Evolutionary conservation across 108 stramenopile genomes (phyloP).

Genomic region (Cyclotella distinguenda): DNA sequence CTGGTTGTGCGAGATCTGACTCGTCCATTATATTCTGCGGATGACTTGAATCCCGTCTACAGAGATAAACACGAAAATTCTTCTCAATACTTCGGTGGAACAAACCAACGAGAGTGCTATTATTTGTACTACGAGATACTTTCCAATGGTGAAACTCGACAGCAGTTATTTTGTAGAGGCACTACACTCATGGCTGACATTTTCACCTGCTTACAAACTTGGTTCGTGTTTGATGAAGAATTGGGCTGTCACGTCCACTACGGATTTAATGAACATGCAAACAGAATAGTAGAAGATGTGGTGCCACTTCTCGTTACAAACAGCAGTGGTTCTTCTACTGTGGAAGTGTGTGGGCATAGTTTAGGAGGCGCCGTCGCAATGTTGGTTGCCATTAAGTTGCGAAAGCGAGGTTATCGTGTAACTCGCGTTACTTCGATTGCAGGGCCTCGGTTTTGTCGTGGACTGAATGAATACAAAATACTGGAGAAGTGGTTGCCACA

Average conservation of each 20-base stretch:
- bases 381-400: conserved; percentile 57
- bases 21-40: conserved; percentile 46
- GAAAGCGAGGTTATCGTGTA: conserved; percentile 57
- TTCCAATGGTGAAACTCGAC: conserved; percentile 46
- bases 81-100: not conserved
- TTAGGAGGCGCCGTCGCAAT: conserved; percentile 65
- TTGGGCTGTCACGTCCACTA: conserved; percentile 53
- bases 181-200: conserved; percentile 57
- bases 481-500: conserved; percentile 39
- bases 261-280: conserved; percentile 61
- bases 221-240: conserved; percentile 60
- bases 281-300: conserved; percentile 57
- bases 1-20: conserved; percentile 56
- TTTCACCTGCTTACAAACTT: conserved; percentile 50
- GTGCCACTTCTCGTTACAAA: conserved; percentile 51
- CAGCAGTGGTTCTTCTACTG: conserved; percentile 39
- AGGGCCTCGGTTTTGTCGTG: conserved; percentile 56
- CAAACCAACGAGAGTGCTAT: conserved; percentile 61
- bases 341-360: conserved; percentile 61
- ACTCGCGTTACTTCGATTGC: conserved; percentile 44
- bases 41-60: conserved; percentile 16
- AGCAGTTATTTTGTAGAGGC: conserved; percentile 65
- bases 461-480: conserved; percentile 25
- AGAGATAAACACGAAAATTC: not conserved
- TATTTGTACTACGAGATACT: conserved; percentile 66